phyloP scores from a whole-genome alignment of 805 yeast species.

The Nakazawaea peltata region DNA sequence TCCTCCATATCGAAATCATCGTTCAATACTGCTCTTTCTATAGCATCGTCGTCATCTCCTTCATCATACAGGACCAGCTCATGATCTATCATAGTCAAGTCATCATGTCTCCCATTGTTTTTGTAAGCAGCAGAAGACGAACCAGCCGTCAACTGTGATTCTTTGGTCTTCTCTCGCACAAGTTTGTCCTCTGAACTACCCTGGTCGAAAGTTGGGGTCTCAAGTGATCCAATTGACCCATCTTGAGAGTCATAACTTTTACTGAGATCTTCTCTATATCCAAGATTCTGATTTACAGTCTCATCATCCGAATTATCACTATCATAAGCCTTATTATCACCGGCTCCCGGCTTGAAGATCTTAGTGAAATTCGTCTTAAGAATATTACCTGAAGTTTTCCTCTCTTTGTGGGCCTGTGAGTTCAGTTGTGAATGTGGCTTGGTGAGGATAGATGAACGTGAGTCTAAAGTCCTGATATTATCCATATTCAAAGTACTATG shows the following conservation, averaged over 20 bases:
- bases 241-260: too few relatives aligned
- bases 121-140: too few relatives aligned
- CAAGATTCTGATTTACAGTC: conserved; percentile 15
- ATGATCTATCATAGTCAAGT: conserved; percentile 10
- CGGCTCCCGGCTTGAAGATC: conserved; percentile 3
- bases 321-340: conserved; percentile 10
- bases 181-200: too few relatives aligned
- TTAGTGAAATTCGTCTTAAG: conserved; percentile 8
- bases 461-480: too few relatives aligned
- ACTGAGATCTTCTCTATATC: conserved; percentile 22
- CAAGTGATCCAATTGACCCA: too few relatives aligned
- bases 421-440: neutral
- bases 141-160: too few relatives aligned
- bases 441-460: too few relatives aligned
- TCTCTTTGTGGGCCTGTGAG: neutral
- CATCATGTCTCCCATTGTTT: too few relatives aligned
- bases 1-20: conserved; percentile 23
- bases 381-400: conserved; percentile 2
- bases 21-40: conserved; percentile 20
- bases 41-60: conserved; percentile 17
- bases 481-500: neutral
- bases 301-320: conserved; percentile 16
- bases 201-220: too few relatives aligned
- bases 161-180: too few relatives aligned
- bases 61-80: conserved; percentile 8